Conservation (phyloP, 441 rosid species). For the Dalechampia spathulata region DNA sequence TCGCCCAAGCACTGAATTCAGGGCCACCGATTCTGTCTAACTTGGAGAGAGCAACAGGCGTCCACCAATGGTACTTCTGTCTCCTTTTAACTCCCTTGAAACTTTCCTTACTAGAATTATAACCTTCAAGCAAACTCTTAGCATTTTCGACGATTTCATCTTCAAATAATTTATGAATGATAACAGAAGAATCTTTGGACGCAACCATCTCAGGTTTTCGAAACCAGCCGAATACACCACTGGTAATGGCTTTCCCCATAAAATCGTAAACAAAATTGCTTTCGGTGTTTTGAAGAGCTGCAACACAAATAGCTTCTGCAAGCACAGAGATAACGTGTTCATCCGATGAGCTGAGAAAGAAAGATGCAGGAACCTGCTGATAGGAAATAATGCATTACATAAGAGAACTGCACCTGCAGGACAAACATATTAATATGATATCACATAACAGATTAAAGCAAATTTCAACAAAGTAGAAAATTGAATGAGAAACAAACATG, state of each 20-base stretch:
- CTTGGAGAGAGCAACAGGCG: constrained; percentile 30
- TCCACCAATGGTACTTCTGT: constrained; percentile 53
- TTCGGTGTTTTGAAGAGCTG: constrained; percentile 60
- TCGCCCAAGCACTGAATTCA: constrained; percentile 67
- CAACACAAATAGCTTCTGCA: constrained; percentile 61
- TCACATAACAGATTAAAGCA: constrained; percentile 25
- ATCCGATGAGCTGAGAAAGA: constrained; percentile 53
- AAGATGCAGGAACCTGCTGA: constrained; percentile 66
- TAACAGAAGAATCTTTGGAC: constrained; percentile 58
- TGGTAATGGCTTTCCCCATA: constrained; percentile 20
- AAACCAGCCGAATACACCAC: constrained; percentile 40
- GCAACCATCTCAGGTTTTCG: constrained; percentile 30
- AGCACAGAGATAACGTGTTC: constrained; percentile 56
- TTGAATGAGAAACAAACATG: too few species aligned
- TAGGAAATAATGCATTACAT: constrained; percentile 33
- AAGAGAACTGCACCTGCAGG: constrained; percentile 48
- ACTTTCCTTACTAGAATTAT: constrained; percentile 30
- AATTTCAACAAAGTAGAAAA: constrained; percentile 7
- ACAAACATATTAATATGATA: constrained; percentile 33
- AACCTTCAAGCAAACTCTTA: constrained; percentile 44
- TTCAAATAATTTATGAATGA: constrained; percentile 42
- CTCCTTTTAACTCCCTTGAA: constrained; percentile 21
- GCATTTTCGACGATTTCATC: constrained; percentile 55
- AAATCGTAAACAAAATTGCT: constrained; percentile 38
- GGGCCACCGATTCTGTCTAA: constrained; percentile 67